phyloP scores from a whole-genome alignment of 2,329 filamentous ascomycete genomes.

The Alternaria atra region DNA sequence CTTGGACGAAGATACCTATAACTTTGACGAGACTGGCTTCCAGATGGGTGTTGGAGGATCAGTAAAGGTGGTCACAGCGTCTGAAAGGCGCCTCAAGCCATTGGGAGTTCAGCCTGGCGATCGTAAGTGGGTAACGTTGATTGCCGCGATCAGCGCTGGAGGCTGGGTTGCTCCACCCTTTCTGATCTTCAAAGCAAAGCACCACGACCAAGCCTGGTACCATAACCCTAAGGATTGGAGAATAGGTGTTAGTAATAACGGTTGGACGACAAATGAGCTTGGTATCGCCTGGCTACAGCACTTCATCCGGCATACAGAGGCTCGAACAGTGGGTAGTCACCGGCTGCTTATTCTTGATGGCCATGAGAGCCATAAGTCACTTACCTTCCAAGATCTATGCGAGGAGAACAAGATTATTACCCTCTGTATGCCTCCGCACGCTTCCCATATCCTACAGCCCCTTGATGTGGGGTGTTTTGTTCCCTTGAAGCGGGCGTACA shows the following conservation, averaged over 20 bases:
- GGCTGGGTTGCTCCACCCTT: conserved; percentile 20
- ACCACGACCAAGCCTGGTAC: conserved; percentile 19
- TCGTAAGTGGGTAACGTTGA: conserved; percentile 41
- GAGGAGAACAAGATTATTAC: conserved; percentile 10
- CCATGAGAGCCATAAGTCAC: conserved; percentile 40
- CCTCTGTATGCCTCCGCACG: conserved; percentile 1
- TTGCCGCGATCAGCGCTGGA: conserved; percentile 26
- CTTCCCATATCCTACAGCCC: background rate
- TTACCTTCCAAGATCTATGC: conserved; percentile 42
- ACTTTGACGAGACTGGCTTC: conserved; percentile 31
- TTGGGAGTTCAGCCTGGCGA: conserved; percentile 37
- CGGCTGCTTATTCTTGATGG: conserved; percentile 26
- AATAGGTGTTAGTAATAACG: conserved; percentile 17
- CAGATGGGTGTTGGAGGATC: conserved; percentile 24
- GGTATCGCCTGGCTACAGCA: background rate
- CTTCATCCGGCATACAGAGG: background rate
- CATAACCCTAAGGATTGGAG: conserved; percentile 20
- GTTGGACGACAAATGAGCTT: conserved; percentile 1
- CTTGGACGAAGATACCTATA: conserved; percentile 23
- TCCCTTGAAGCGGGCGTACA: conserved; percentile 8
- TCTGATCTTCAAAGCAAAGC: conserved; percentile 17
- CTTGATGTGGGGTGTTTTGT: conserved; percentile 1
- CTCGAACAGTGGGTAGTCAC: background rate
- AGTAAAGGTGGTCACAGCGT: conserved; percentile 15
- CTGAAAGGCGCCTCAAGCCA: conserved; percentile 17